A percentile compares a stretch with the other conserved stretches of the same genome.
Conservation (phyloP, 2,329 filamentous ascomycete species). For the Lomentospora prolificans region DNA sequence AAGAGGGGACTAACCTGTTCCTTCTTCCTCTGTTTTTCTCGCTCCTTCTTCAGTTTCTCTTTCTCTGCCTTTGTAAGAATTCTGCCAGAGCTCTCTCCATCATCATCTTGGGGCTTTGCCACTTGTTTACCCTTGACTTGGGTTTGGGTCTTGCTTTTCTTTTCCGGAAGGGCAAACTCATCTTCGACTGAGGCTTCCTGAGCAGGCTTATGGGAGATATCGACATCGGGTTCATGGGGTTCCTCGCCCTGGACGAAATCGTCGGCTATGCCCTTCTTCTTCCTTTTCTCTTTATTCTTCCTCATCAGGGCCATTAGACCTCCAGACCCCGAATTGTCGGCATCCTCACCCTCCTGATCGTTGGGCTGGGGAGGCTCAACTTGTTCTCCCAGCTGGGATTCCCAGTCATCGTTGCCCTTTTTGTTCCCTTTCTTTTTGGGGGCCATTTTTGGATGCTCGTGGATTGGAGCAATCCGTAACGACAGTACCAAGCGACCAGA, state of each 20-base stretch:
- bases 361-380: conserved; percentile 37
- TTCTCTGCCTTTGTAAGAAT: conserved; percentile 97
- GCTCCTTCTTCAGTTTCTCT: conserved; percentile 95
- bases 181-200: conserved; percentile 76
- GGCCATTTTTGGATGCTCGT: conserved; percentile 53
- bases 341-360: conserved; percentile 39
- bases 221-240: conserved; percentile 24
- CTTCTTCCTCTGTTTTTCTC: conserved; percentile 97
- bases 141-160: conserved; percentile 58
- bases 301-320: conserved; percentile 72
- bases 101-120: conserved; percentile 36
- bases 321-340: conserved; percentile 46
- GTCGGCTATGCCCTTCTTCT: conserved; percentile 79
- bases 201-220: conserved; percentile 49
- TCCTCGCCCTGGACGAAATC: conserved; percentile 59
- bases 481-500: neutral
- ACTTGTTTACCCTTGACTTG: conserved; percentile 38
- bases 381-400: conserved; percentile 76
- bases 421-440: conserved; percentile 91
- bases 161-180: conserved; percentile 74
- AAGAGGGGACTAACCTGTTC: conserved; percentile 53
- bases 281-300: conserved; percentile 77
- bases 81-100: conserved; percentile 48
- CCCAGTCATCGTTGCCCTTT: conserved; percentile 84
- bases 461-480: neutral